A percentile compares a stretch with the other conserved stretches of the same genome.
phyloP scores from a whole-genome alignment of 257 asterid genomes.

The Solanum arcanum region DNA sequence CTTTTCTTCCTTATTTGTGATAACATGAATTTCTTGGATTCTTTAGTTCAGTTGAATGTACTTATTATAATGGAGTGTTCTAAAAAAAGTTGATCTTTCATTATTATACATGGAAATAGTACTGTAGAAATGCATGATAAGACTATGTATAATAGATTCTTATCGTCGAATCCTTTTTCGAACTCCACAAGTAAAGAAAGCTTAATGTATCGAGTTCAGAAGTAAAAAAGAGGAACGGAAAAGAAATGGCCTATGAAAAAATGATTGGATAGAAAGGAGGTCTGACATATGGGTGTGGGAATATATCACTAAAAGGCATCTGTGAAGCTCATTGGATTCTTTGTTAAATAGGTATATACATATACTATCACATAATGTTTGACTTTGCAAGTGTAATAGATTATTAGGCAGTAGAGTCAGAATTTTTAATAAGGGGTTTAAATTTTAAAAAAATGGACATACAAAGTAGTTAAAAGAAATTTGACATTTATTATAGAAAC shows the following conservation, averaged over 20 bases:
- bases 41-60: not conserved
- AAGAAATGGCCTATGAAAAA: not conserved
- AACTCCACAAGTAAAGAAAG: rapidly evolving
- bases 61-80: not conserved
- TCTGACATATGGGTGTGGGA: not conserved
- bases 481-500: too few species aligned
- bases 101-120: too few species aligned
- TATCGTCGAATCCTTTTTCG: rapidly evolving
- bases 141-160: too few species aligned
- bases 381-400: too few species aligned
- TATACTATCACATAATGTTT: too few species aligned
- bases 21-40: not conserved
- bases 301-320: not conserved
- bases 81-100: not conserved
- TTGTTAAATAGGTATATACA: not conserved
- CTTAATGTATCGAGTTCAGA: too few species aligned
- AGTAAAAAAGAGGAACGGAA: too few species aligned
- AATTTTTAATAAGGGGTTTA: too few species aligned
- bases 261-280: not conserved
- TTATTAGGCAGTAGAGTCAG: too few species aligned
- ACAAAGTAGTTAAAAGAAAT: too few species aligned
- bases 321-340: not conserved
- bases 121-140: too few species aligned
- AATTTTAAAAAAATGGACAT: too few species aligned
- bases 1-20: not conserved